These are phyloP conservation scores for Ophiocordyceps sinensis DNA, from an alignment of 2,329 filamentous ascomycete species.

Conservation along the genomic window DNA sequence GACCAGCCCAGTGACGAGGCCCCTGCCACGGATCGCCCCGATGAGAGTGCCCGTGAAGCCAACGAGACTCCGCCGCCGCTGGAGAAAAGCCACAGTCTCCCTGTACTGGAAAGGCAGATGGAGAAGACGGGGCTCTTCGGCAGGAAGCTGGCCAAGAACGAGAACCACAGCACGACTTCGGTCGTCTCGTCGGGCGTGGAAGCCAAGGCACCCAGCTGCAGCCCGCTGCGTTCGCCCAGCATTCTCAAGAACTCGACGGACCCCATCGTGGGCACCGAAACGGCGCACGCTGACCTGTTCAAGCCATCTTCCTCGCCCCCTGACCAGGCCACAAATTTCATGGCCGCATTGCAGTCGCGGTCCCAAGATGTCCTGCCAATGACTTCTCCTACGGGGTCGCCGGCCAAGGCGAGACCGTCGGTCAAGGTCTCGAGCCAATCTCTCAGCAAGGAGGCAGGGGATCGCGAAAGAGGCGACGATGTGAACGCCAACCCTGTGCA, in stretches of 20 bases:
- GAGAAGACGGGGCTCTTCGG: constrained; percentile 31
- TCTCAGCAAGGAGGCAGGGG: constrained; percentile 27
- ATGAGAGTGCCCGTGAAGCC: constrained; percentile 23
- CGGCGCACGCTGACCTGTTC: constrained; percentile 49
- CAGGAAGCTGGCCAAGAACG: constrained; percentile 28
- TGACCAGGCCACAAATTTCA: constrained; percentile 46
- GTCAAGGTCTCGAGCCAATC: constrained; percentile 31
- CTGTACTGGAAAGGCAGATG: constrained; percentile 23
- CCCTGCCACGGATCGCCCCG: constrained; percentile 25
- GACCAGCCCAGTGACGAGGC: constrained; percentile 30
- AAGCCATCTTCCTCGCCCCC: constrained; percentile 40
- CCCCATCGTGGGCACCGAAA: constrained; percentile 53
- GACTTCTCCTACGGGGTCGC: constrained; percentile 24
- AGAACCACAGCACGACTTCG: constrained; percentile 15
- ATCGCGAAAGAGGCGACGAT: constrained; percentile 21
- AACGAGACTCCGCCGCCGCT: constrained; percentile 28
- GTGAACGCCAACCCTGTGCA: constrained; percentile 12
- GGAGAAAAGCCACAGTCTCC: constrained; percentile 42
- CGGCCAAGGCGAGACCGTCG: constrained; percentile 19
- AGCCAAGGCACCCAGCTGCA: constrained; percentile 23
- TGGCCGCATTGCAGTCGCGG: constrained; percentile 53
- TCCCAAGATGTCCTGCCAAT: constrained; percentile 41
- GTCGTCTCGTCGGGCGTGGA: constrained; percentile 35
- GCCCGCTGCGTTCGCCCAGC: constrained; percentile 18
- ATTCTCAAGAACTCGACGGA: constrained; percentile 35